A percentile compares a stretch with the other conserved stretches of the same genome.
Evolutionary conservation across 129 eudicot genomes (phyloP).

Genomic region (Artemisia annua): DNA sequence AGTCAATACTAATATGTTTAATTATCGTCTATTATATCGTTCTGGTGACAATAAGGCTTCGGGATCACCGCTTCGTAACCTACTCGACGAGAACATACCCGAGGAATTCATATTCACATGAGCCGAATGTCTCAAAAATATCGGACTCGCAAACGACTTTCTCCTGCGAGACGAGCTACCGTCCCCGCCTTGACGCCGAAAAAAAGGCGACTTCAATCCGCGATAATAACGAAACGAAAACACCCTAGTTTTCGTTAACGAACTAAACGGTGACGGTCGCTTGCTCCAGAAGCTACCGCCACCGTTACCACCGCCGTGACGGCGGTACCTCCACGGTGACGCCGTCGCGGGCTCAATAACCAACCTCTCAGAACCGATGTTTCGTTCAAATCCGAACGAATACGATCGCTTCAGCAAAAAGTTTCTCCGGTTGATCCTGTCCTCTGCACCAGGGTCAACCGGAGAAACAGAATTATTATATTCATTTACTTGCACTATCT

Average conservation of each 20-base stretch:
- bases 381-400: constrained; percentile 90
- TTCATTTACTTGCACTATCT: constrained; percentile 30
- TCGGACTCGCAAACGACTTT: constrained; percentile 68
- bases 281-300: constrained; percentile 83
- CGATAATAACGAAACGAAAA: constrained; percentile 77
- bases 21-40: constrained; percentile 52
- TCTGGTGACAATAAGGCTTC: constrained; percentile 96
- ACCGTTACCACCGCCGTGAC: constrained; percentile 49
- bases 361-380: constrained; percentile 71
- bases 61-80: constrained; percentile 94
- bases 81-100: constrained; percentile 59
- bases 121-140: constrained; percentile 59
- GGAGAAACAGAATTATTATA: constrained; percentile 60
- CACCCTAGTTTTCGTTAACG: constrained; percentile 65
- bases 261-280: constrained; percentile 80
- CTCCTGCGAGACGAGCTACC: constrained; percentile 69
- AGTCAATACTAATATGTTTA: not conserved
- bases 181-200: constrained; percentile 64
- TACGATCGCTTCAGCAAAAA: constrained; percentile 76
- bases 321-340: constrained; percentile 73
- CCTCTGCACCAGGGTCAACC: constrained; percentile 40
- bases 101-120: constrained; percentile 13
- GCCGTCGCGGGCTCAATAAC: constrained; percentile 70
- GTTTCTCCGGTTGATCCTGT: constrained; percentile 54
- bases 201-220: constrained; percentile 83